A percentile compares a stretch with the other conserved stretches of the same genome.
These are phyloP conservation scores for Alternaria longipes DNA, from an alignment of 2,329 filamentous ascomycete genomes.

Conservation along the genomic window DNA sequence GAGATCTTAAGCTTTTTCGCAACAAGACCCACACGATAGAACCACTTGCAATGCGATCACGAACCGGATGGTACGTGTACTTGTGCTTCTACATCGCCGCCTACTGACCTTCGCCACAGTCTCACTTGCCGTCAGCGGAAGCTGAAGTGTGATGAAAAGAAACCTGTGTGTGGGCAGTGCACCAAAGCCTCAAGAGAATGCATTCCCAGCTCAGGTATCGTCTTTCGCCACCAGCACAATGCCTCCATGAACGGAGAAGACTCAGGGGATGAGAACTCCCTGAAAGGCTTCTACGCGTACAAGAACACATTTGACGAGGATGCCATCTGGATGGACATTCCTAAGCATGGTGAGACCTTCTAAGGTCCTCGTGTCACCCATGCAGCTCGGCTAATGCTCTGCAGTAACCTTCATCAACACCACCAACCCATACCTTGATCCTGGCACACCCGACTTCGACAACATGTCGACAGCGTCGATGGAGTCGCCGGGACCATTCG, in stretches of 20 bases:
- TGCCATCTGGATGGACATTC: conserved; percentile 70
- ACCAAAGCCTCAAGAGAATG: conserved; percentile 68
- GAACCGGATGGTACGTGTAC: conserved; percentile 51
- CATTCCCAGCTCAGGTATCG: conserved; percentile 68
- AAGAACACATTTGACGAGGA: conserved; percentile 70
- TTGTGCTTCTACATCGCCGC: conserved; percentile 2
- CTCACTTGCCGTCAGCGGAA: conserved; percentile 67
- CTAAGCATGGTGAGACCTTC: conserved; percentile 61
- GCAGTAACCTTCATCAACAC: conserved; percentile 70
- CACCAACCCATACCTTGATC: conserved; percentile 68
- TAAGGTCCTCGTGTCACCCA: not conserved
- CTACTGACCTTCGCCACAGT: conserved; percentile 31
- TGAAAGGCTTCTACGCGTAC: conserved; percentile 72
- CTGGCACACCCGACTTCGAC: conserved; percentile 48
- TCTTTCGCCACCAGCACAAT: conserved; percentile 75
- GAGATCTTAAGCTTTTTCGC: conserved; percentile 18
- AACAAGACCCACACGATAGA: conserved; percentile 27
- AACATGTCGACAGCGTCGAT: conserved; percentile 43
- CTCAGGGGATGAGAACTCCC: conserved; percentile 54
- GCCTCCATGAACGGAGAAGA: conserved; percentile 69
- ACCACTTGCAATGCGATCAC: conserved; percentile 47
- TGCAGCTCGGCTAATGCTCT: conserved; percentile 17
- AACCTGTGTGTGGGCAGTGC: conserved; percentile 69
- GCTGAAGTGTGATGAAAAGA: conserved; percentile 72
- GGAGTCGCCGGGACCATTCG: conserved; percentile 45